Evolutionary conservation across 495 filamentous ascomycete genomes (phyloP).

Genomic region (Tuber aestivum): DNA sequence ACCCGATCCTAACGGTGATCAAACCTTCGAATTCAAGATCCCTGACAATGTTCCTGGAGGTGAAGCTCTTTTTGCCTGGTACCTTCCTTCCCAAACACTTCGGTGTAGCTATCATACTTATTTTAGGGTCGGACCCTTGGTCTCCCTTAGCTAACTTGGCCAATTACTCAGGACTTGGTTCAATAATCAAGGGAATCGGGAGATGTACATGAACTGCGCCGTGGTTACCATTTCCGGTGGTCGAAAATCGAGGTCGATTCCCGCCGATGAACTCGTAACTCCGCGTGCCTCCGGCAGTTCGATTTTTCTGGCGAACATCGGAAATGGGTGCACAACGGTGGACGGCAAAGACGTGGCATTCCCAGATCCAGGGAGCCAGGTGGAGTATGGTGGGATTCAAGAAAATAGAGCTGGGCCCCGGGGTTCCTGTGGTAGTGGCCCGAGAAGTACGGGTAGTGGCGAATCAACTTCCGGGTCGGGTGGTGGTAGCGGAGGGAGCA

Average conservation of each 20-base stretch:
- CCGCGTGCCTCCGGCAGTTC: constrained; percentile 48
- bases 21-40: constrained; percentile 50
- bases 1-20: constrained; percentile 34
- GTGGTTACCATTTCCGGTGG: constrained; percentile 51
- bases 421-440: constrained; percentile 27
- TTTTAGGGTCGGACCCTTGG: background rate
- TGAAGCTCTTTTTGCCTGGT: constrained; percentile 60
- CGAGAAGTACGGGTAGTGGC: background rate
- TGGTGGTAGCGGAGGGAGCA: background rate
- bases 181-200: constrained; percentile 61
- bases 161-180: constrained; percentile 50
- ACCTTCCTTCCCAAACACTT: constrained; percentile 6
- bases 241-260: constrained; percentile 37
- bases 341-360: constrained; percentile 51
- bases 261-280: constrained; percentile 35
- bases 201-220: constrained; percentile 66
- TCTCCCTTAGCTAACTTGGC: constrained; percentile 35
- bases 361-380: constrained; percentile 56
- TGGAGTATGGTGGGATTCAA: constrained; percentile 43
- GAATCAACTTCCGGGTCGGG: background rate
- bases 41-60: constrained; percentile 48
- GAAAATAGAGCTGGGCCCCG: constrained; percentile 18
- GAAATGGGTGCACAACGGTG: constrained; percentile 52
- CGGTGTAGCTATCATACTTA: background rate
- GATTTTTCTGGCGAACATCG: constrained; percentile 61